phyloP scores from a whole-genome alignment of 2,329 filamentous ascomycete genomes.

The Trichophyton benhamiae region DNA sequence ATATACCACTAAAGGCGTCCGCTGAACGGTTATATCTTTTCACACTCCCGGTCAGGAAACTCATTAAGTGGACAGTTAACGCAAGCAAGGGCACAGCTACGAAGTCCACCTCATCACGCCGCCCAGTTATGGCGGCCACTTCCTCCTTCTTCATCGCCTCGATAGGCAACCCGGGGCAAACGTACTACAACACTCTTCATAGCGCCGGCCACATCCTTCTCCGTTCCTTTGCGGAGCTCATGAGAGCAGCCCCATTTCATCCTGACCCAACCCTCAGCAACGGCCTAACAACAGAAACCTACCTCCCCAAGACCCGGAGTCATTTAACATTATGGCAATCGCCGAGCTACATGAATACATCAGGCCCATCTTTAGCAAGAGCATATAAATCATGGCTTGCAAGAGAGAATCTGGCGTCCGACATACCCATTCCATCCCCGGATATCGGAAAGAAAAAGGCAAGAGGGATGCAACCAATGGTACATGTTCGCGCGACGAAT shows the following conservation, averaged over 20 bases:
- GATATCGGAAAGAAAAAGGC: slow-evolving; percentile 16
- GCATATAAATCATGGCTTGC: slow-evolving; percentile 45
- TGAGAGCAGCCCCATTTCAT: slow-evolving; percentile 39
- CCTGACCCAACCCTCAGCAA: slow-evolving; percentile 33
- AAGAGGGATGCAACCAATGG: slow-evolving; percentile 8
- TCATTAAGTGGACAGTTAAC: neutral
- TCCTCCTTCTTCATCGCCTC: slow-evolving; percentile 59
- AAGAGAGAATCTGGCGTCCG: neutral
- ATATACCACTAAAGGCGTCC: neutral
- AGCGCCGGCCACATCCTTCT: slow-evolving; percentile 75
- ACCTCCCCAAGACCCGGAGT: slow-evolving; percentile 31
- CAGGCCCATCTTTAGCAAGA: slow-evolving; percentile 55
- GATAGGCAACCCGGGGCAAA: slow-evolving; percentile 65
- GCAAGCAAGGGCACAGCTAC: neutral
- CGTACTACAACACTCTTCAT: slow-evolving; percentile 67
- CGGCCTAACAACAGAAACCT: slow-evolving; percentile 42
- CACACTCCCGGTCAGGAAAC: no score
- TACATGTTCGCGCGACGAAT: slow-evolving; percentile 20
- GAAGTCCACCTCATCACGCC: neutral
- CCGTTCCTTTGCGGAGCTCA: slow-evolving; percentile 42
- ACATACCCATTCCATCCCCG: slow-evolving; percentile 4
- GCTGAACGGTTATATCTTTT: no score
- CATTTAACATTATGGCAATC: slow-evolving; percentile 62
- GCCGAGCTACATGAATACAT: slow-evolving; percentile 71
- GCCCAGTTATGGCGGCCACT: neutral